These are phyloP conservation scores for Lizonia empirigonia DNA, from an alignment of 2,329 filamentous ascomycete genomes.

Conservation along the genomic window DNA sequence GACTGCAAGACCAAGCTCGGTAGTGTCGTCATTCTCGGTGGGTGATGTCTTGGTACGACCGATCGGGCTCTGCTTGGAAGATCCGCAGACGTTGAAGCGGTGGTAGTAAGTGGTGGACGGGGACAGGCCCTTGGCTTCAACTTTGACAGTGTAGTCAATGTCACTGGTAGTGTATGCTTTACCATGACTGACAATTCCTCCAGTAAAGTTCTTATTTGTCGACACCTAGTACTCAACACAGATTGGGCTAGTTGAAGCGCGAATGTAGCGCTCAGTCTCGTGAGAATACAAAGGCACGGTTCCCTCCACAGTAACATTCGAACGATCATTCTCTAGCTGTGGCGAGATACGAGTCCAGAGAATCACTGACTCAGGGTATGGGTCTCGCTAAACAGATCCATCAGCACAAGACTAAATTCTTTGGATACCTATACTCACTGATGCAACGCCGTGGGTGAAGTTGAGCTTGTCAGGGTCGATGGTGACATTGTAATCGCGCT, in stretches of 20 bases:
- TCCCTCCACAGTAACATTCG: slow-evolving; percentile 62
- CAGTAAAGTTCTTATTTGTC: slow-evolving; percentile 53
- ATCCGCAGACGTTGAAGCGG: slow-evolving; percentile 71
- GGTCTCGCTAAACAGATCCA: slow-evolving; percentile 41
- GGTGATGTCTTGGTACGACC: slow-evolving; percentile 75
- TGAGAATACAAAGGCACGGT: slow-evolving; percentile 60
- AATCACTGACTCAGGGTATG: slow-evolving; percentile 49
- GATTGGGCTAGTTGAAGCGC: slow-evolving; percentile 63
- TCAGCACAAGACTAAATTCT: background rate
- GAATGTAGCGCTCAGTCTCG: slow-evolving; percentile 59
- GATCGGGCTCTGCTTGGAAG: slow-evolving; percentile 64
- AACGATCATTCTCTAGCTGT: slow-evolving; percentile 48
- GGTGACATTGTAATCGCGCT: slow-evolving; percentile 16
- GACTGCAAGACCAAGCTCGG: slow-evolving; percentile 66
- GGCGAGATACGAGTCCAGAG: slow-evolving; percentile 47
- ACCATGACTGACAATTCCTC: slow-evolving; percentile 59
- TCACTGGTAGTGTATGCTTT: slow-evolving; percentile 72
- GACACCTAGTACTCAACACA: slow-evolving; percentile 71
- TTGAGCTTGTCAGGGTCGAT: slow-evolving; percentile 27
- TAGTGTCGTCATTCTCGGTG: slow-evolving; percentile 59
- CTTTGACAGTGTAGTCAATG: slow-evolving; percentile 76
- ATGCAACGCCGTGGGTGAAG: slow-evolving; percentile 54
- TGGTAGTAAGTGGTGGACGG: slow-evolving; percentile 72
- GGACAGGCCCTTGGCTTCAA: slow-evolving; percentile 67
- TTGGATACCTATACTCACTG: slow-evolving; percentile 22